These are phyloP conservation scores for Hyphopichia pseudoburtonii DNA, from an alignment of 1,139 yeast species.

Conservation along the genomic window DNA sequence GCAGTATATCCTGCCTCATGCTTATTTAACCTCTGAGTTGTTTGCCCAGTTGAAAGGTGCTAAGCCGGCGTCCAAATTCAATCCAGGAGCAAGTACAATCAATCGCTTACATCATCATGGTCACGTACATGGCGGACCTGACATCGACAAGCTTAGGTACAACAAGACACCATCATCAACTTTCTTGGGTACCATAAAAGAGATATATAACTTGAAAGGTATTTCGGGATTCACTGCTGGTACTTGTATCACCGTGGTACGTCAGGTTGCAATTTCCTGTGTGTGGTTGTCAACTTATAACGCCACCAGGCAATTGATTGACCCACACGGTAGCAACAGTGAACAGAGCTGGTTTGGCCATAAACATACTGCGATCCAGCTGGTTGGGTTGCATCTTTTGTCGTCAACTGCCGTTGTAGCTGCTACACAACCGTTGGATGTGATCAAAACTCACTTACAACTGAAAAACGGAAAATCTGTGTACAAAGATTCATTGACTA, in stretches of 20 bases:
- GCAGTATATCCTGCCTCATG: slow-evolving; percentile 47
- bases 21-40: slow-evolving; percentile 40
- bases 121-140: slow-evolving; percentile 21
- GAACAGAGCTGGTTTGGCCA: slow-evolving; percentile 51
- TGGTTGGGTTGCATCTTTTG: slow-evolving; percentile 54
- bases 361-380: slow-evolving; percentile 37
- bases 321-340: slow-evolving; percentile 50
- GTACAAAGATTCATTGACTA: slow-evolving; percentile 68
- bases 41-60: slow-evolving; percentile 28
- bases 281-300: slow-evolving; percentile 86
- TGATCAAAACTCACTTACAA: slow-evolving; percentile 86
- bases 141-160: slow-evolving; percentile 27
- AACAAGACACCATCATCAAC: slow-evolving; percentile 57
- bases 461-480: slow-evolving; percentile 62
- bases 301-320: slow-evolving; percentile 66
- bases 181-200: slow-evolving; percentile 52
- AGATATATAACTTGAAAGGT: slow-evolving; percentile 77
- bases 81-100: slow-evolving; percentile 5
- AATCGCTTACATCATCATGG: slow-evolving; percentile 16
- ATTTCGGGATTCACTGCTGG: slow-evolving; percentile 80
- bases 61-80: slow-evolving; percentile 23
- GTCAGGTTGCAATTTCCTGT: slow-evolving; percentile 78
- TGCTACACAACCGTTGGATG: slow-evolving; percentile 89
- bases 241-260: slow-evolving; percentile 68
- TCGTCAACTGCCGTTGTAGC: slow-evolving; percentile 69